Evolutionary conservation across 352 stramenopile species (phyloP).

Genomic region (Pilasporangium apinafurcum): DNA sequence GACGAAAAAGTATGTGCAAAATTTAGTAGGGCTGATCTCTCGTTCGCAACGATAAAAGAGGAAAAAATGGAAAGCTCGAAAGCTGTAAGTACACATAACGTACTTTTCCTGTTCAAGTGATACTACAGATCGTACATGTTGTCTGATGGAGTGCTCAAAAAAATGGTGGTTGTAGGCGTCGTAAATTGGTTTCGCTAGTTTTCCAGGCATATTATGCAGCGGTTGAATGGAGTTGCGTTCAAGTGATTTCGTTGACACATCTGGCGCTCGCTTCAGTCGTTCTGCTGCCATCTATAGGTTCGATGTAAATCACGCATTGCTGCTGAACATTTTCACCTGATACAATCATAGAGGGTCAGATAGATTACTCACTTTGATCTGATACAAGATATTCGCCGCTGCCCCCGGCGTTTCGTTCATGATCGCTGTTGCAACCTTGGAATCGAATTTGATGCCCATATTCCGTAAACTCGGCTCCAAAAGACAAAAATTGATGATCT

Average conservation of each 20-base stretch:
- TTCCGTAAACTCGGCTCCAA: constrained; percentile 71
- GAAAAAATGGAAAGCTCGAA: background rate
- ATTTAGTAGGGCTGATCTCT: background rate
- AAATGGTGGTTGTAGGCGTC: constrained; percentile 47
- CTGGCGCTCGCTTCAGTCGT: constrained; percentile 31
- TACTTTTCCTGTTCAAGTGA: constrained; percentile 53
- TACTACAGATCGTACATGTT: constrained; percentile 42
- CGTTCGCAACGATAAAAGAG: too few relatives aligned
- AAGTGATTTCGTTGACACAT: constrained; percentile 43
- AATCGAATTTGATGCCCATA: constrained; percentile 73
- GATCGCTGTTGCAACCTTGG: constrained; percentile 62
- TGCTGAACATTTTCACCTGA: background rate
- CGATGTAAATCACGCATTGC: background rate
- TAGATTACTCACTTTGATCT: constrained; percentile 60
- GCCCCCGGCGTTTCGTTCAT: constrained; percentile 70
- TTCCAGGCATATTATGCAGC: constrained; percentile 54
- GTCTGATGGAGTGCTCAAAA: constrained; percentile 66
- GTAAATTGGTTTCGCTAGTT: constrained; percentile 49
- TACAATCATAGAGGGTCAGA: background rate
- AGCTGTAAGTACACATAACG: too few relatives aligned
- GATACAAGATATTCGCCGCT: constrained; percentile 75
- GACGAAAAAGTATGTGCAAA: background rate
- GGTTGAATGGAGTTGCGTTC: constrained; percentile 38
- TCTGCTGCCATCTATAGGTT: constrained; percentile 42
- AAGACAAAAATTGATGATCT: constrained; percentile 88